Evolutionary conservation across 1,139 yeast genomes (phyloP), one percentile per base, ranked within the genome.

Genomic region (Candida sp.): DNA sequence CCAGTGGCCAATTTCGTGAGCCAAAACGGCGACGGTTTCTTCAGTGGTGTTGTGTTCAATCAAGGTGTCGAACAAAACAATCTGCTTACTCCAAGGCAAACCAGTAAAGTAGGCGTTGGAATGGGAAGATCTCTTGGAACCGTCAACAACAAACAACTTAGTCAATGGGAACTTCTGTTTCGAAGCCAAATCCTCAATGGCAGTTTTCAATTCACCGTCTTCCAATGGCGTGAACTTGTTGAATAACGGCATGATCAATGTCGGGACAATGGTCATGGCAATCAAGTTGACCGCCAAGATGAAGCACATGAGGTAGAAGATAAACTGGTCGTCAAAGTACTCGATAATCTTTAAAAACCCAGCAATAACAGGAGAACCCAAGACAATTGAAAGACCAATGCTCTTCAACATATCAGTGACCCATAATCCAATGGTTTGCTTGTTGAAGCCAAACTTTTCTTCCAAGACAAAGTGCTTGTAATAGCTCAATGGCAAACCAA

Each of bases 1-100:
- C 99, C 99, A 94, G 69, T 94, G 99, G 46, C 99, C 99, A 59
- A 94, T 88, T 74, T 94, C 99, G 66, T 94, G 99, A 25, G 97
- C 98, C 62, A 94, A 78, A 1, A 94, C 97, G 42, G 99, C 98
- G 49, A 93, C 91, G 32, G 93, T 90, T 70, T 94, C 97, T 46
- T 81, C 82, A 33, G 84, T 81, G 33, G 92, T 74, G 32, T 93
- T 86, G 52, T 90, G 88, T 54, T 89, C 86, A 58, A 94, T 86
- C 71, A 94, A 81, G 7, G 98, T 94, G 63, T 94, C 99, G 67
- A 79, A 94, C 49, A 94, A 80, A 46, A 94, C 98, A 71, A 94
- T 94, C 69, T 93, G 94, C 72, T 94, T 94, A 52, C 92, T 86
- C 96, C 98, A 93, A 43, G 99, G 99, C 62, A 94, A 79, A 5